Conservation (phyloP, 2,329 filamentous ascomycete genomes). For the Fusarium redolens region DNA sequence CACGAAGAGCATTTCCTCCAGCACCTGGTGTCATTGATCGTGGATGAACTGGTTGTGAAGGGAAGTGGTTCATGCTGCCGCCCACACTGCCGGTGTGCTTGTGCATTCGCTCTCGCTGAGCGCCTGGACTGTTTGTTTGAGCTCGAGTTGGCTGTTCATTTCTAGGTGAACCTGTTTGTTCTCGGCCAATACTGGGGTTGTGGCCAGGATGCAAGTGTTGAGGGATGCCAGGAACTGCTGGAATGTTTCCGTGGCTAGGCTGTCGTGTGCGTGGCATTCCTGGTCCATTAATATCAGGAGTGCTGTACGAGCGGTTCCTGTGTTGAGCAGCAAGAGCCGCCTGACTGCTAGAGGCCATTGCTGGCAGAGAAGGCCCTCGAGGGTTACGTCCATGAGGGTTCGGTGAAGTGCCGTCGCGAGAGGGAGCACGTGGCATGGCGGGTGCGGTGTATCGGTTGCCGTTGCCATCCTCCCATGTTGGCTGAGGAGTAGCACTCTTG, state of each 20-base stretch:
- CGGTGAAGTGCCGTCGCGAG: slow-evolving; percentile 77
- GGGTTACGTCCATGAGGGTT: slow-evolving; percentile 74
- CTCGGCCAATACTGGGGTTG: slow-evolving; percentile 76
- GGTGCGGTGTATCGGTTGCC: slow-evolving; percentile 89
- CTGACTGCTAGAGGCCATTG: slow-evolving; percentile 69
- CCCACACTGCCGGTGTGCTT: slow-evolving; percentile 61
- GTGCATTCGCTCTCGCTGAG: slow-evolving; percentile 70
- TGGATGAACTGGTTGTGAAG: slow-evolving; percentile 64
- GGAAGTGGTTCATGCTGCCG: slow-evolving; percentile 67
- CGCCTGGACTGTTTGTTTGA: slow-evolving; percentile 77
- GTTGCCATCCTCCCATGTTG: slow-evolving; percentile 78
- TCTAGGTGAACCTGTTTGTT: slow-evolving; percentile 83
- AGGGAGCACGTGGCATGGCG: slow-evolving; percentile 83
- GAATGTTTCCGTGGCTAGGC: slow-evolving; percentile 67
- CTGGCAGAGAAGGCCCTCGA: slow-evolving; percentile 83
- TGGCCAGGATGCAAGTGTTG: slow-evolving; percentile 72
- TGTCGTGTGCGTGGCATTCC: slow-evolving; percentile 68
- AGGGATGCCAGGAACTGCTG: slow-evolving; percentile 81
- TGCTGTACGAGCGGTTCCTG: slow-evolving; percentile 90
- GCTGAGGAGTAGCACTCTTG: slow-evolving; percentile 73
- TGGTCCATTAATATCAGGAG: slow-evolving; percentile 87
- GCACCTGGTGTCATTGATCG: slow-evolving; percentile 59
- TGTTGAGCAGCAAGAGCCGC: slow-evolving; percentile 68
- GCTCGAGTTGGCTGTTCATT: slow-evolving; percentile 74
- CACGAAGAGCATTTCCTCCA: slow-evolving; percentile 51